phyloP scores from a whole-genome alignment of 305 asterid species.

The Caryopteris hybrid region DNA sequence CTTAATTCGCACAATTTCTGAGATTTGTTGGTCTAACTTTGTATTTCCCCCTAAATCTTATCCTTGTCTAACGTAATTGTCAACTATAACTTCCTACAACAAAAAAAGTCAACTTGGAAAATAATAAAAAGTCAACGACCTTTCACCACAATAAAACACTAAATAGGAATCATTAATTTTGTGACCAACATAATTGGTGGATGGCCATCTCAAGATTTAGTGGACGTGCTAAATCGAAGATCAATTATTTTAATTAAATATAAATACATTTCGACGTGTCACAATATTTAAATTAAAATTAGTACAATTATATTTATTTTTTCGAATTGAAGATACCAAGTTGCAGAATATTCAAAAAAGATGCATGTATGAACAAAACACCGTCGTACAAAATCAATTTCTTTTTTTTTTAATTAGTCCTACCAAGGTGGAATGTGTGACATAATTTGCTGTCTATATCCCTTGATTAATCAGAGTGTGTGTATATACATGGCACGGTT shows the following conservation, averaged over 20 bases:
- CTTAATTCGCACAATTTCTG: no score
- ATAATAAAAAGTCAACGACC: not conserved
- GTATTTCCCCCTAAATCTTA: not conserved
- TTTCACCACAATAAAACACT: constrained; percentile 15
- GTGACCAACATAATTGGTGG: not conserved
- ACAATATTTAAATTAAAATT: not conserved
- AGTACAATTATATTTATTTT: not conserved
- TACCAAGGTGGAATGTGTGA: constrained; percentile 20
- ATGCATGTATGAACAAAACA: not conserved
- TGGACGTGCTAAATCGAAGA: not conserved
- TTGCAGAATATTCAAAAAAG: constrained; percentile 25
- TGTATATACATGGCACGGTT: no score
- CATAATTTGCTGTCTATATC: constrained; percentile 13
- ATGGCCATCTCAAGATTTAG: not conserved
- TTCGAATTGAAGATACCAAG: constrained; percentile 1
- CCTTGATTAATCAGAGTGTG: no score
- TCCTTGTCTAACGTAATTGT: not conserved
- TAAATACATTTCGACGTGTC: not conserved
- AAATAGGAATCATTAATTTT: not conserved
- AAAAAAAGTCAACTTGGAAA: not conserved
- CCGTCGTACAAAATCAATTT: not conserved
- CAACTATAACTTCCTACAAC: not conserved
- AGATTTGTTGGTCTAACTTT: no score
- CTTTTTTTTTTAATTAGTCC: no score
- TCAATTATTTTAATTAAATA: not conserved